Conservation (phyloP, 371 early-diverging fungal species). For the Mortierella sp. region DNA sequence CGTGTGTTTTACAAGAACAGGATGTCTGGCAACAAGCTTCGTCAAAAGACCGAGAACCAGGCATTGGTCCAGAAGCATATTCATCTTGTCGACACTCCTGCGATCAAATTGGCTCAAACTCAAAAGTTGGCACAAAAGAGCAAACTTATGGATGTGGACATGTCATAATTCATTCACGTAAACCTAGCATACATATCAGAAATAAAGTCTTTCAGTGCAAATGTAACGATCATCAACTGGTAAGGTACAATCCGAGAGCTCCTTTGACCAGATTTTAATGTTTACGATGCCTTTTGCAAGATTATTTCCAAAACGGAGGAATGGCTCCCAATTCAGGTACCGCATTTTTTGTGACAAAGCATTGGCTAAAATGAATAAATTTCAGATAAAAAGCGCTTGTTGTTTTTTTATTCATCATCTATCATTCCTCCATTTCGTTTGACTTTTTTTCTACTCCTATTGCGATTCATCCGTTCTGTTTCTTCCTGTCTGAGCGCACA, state of each 20-base stretch:
- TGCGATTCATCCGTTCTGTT: too few relatives aligned
- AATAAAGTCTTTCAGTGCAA: too few relatives aligned
- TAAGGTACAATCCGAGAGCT: too few relatives aligned
- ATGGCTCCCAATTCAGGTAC: too few relatives aligned
- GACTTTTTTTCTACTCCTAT: background rate
- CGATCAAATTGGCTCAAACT: conserved; percentile 67
- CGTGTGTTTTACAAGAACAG: conserved; percentile 90
- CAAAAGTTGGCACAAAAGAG: conserved; percentile 68
- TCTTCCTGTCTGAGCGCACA: too few relatives aligned
- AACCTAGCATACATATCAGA: background rate
- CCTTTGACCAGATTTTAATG: too few relatives aligned
- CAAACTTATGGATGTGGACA: conserved; percentile 73
- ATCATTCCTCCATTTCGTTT: background rate
- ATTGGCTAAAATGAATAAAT: too few relatives aligned
- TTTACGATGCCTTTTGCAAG: too few relatives aligned
- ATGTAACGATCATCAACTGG: too few relatives aligned
- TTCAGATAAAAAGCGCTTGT: too few relatives aligned
- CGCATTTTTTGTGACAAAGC: too few relatives aligned
- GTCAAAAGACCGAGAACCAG: conserved; percentile 80
- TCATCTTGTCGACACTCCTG: conserved; percentile 82
- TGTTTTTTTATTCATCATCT: background rate
- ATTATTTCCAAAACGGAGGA: too few relatives aligned
- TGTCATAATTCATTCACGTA: conserved; percentile 53
- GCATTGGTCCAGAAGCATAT: conserved; percentile 86
- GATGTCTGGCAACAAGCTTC: conserved; percentile 86